These are phyloP conservation scores for Ophiostoma ulmi DNA, from an alignment of 2,329 filamentous ascomycete species.

Conservation along the genomic window DNA sequence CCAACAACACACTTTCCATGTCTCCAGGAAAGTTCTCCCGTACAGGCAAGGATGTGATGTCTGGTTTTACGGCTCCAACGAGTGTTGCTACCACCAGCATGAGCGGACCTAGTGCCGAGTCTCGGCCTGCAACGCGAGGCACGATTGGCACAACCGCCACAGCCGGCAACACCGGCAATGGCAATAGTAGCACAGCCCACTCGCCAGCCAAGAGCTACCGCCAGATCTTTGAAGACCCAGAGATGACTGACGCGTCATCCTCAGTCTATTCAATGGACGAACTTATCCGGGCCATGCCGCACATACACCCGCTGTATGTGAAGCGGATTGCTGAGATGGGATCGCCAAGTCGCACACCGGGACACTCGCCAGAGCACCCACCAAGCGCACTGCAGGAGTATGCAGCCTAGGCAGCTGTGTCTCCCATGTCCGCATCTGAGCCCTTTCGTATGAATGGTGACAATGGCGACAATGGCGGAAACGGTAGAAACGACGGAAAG, in stretches of 20 bases:
- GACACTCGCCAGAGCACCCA: constrained; percentile 12
- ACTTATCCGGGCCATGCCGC: constrained; percentile 22
- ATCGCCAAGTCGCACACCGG: constrained; percentile 14
- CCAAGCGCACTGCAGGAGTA: constrained; percentile 25
- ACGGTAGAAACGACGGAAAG: neutral
- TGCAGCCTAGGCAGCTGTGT: constrained; percentile 25
- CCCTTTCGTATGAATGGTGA: neutral
- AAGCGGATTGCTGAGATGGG: constrained; percentile 25
- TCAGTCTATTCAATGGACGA: constrained; percentile 35
- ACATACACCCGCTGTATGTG: constrained; percentile 32
- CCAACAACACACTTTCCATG: neutral
- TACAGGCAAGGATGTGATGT: neutral
- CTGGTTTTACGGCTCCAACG: neutral
- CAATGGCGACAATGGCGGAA: too few species aligned
- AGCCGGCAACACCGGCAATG: neutral
- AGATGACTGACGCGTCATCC: constrained; percentile 29
- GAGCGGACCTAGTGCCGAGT: neutral
- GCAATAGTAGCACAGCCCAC: neutral
- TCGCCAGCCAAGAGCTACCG: neutral
- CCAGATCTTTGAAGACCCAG: constrained; percentile 12
- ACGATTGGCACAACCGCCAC: neutral
- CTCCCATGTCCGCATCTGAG: constrained; percentile 20
- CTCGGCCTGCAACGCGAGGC: neutral
- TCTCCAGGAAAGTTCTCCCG: constrained; percentile 14
- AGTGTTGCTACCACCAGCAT: neutral